Conservation (phyloP, 345 rosid species). For the Euphorbia peplus region DNA sequence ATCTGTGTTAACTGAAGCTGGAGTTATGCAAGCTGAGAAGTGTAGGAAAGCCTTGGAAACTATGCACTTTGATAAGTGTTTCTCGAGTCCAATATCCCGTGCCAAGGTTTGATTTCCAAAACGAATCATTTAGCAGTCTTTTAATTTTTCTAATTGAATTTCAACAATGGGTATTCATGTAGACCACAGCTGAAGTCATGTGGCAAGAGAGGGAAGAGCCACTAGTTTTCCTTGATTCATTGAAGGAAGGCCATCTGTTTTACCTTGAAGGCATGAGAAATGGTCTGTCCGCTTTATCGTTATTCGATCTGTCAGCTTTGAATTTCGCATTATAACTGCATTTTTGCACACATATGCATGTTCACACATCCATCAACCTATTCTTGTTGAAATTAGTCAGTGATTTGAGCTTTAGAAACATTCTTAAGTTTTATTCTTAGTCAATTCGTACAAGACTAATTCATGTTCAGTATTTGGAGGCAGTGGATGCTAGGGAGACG, state of each 20-base stretch:
- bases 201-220: slow-evolving; percentile 60
- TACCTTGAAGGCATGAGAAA: slow-evolving; percentile 73
- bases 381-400: slow-evolving; percentile 10
- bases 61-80: slow-evolving; percentile 46
- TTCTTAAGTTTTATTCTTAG: slow-evolving; percentile 1
- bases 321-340: not conserved
- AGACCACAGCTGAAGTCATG: slow-evolving; percentile 58
- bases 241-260: slow-evolving; percentile 59
- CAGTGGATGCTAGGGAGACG: slow-evolving; percentile 57
- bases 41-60: slow-evolving; percentile 46
- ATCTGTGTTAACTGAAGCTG: slow-evolving; percentile 55
- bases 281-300: slow-evolving; percentile 38
- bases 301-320: not conserved
- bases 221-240: slow-evolving; percentile 54
- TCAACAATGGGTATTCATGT: slow-evolving; percentile 19
- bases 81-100: slow-evolving; percentile 62
- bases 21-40: slow-evolving; percentile 56
- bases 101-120: slow-evolving; percentile 44
- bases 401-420: slow-evolving; percentile 4
- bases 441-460: slow-evolving; percentile 29
- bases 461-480: slow-evolving; percentile 57
- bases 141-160: not conserved
- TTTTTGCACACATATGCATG: not conserved
- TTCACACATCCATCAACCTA: not conserved
- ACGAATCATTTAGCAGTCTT: not conserved